Evolutionary conservation across 192 early-diverging fungal species (phyloP).

Genomic region (Rhizophagus sp.): DNA sequence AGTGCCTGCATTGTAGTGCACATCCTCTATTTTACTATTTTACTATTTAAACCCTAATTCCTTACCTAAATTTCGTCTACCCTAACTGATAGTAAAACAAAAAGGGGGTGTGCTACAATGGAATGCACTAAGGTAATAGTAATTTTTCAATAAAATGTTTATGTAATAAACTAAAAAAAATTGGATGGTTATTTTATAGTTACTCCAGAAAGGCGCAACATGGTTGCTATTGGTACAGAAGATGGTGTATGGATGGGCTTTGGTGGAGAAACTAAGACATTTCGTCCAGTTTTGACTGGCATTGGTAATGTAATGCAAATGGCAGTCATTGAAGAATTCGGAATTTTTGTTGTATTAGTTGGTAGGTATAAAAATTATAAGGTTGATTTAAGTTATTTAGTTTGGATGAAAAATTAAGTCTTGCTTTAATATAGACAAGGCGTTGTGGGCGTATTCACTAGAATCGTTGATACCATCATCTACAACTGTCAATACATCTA

Average conservation of each 20-base stretch:
- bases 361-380: slow-evolving; percentile 45
- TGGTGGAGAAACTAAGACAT: slow-evolving; percentile 58
- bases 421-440: slow-evolving; percentile 46
- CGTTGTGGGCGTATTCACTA: slow-evolving; percentile 75
- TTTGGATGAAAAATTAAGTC: not conserved
- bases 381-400: not conserved
- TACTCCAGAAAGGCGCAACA: slow-evolving; percentile 56
- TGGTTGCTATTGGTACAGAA: slow-evolving; percentile 84
- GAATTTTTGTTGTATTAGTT: slow-evolving; percentile 78
- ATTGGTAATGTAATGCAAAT: slow-evolving; percentile 80
- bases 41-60: too few relatives aligned
- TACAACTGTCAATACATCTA: slow-evolving; percentile 29
- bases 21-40: not conserved
- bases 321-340: slow-evolving; percentile 78
- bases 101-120: too few relatives aligned
- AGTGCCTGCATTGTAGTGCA: not conserved
- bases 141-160: too few relatives aligned
- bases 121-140: too few relatives aligned
- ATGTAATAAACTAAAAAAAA: too few relatives aligned
- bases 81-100: too few relatives aligned
- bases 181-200: not conserved
- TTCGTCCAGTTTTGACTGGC: slow-evolving; percentile 46
- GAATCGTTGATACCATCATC: slow-evolving; percentile 51
- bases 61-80: too few relatives aligned
- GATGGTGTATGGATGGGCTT: slow-evolving; percentile 68